Evolutionary conservation across 2,329 filamentous ascomycete species (phyloP).

Genomic region (Paraphaeosphaeria minitans): DNA sequence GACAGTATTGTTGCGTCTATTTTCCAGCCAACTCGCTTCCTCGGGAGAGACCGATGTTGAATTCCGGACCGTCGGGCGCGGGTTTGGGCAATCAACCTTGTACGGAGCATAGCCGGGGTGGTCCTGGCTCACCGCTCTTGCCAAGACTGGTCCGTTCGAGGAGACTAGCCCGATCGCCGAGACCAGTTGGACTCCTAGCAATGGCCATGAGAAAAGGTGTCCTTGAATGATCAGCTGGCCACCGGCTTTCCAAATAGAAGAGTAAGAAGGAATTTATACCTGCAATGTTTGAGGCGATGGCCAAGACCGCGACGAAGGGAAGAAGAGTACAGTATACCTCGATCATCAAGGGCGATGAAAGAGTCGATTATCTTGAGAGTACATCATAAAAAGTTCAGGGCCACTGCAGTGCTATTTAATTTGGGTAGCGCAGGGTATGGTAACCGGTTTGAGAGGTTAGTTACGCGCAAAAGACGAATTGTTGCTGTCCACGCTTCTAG

Average conservation of each 20-base stretch:
- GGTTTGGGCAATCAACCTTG: constrained; percentile 67
- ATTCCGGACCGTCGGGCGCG: constrained; percentile 66
- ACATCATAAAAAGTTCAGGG: too few species aligned
- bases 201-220: neutral
- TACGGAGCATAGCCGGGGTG: constrained; percentile 72
- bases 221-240: constrained; percentile 1
- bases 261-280: neutral
- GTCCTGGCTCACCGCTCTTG: neutral
- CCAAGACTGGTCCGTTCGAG: neutral
- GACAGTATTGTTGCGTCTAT: constrained; percentile 71
- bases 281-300: neutral
- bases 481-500: too few species aligned
- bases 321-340: neutral
- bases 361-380: too few species aligned
- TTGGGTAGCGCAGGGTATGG: too few species aligned
- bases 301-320: neutral
- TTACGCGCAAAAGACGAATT: too few species aligned
- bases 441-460: too few species aligned
- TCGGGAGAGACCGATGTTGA: constrained; percentile 65
- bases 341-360: neutral
- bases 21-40: constrained; percentile 73
- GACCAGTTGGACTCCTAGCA: neutral
- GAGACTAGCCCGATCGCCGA: too few species aligned
- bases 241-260: neutral
- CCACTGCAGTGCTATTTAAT: too few species aligned